A percentile compares a stretch with the other conserved stretches of the same genome.
These are phyloP conservation scores for Russula griseocarnosa DNA, from an alignment of 768 basidiomycete genomes.

Conservation along the genomic window DNA sequence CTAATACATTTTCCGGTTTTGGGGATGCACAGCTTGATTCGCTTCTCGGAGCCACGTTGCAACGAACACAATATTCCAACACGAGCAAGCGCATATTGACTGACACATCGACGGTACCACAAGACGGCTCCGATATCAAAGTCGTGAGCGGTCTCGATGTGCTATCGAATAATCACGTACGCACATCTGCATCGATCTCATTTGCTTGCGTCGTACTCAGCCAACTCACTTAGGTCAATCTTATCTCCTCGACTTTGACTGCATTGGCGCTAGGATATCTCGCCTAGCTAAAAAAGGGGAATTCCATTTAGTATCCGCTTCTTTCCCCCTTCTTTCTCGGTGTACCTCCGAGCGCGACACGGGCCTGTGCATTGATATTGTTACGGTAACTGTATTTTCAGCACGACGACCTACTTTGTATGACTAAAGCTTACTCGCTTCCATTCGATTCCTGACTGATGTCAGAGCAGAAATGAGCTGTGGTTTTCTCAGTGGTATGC, in stretches of 20 bases:
- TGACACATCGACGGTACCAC: conserved; percentile 41
- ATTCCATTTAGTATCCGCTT: background rate
- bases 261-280: conserved; percentile 27
- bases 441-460: background rate
- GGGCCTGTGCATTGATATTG: background rate
- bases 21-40: conserved; percentile 62
- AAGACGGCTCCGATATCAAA: conserved; percentile 44
- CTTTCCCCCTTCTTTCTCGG: background rate
- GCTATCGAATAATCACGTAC: conserved; percentile 81
- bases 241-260: conserved; percentile 27
- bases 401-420: conserved; percentile 5
- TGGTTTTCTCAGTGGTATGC: background rate
- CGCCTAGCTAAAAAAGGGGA: conserved; percentile 8
- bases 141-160: conserved; percentile 60
- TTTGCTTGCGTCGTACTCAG: background rate
- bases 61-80: conserved; percentile 69
- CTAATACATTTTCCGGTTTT: background rate
- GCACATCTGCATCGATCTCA: conserved; percentile 22
- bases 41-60: conserved; percentile 81
- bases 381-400: conserved; percentile 16
- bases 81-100: conserved; percentile 60
- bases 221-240: conserved; percentile 21
- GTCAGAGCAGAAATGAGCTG: background rate
- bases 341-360: background rate
- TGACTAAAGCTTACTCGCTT: conserved; percentile 3